phyloP scores from a whole-genome alignment of 768 basidiomycete species.

The Xerocomus spinulosus region DNA sequence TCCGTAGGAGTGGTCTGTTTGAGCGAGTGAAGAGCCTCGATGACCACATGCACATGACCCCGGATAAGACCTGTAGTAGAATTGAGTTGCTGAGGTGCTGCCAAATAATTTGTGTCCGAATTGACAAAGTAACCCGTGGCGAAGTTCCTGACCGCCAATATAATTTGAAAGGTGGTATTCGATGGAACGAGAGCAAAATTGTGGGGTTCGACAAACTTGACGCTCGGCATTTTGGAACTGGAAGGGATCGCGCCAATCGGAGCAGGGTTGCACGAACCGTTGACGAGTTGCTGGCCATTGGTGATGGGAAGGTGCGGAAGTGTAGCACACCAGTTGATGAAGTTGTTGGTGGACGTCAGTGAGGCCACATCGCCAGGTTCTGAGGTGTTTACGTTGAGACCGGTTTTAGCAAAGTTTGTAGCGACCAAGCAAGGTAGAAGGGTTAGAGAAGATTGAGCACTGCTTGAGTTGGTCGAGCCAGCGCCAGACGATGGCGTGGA shows the following conservation, averaged over 20 bases:
- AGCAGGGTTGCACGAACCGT: constrained; percentile 56
- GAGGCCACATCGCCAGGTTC: constrained; percentile 50
- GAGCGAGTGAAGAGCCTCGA: constrained; percentile 48
- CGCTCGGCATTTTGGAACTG: constrained; percentile 45
- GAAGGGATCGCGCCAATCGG: constrained; percentile 58
- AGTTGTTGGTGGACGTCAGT: constrained; percentile 65
- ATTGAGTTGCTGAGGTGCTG: constrained; percentile 52
- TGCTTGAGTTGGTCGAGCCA: constrained; percentile 16
- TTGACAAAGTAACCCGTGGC: constrained; percentile 58
- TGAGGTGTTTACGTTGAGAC: constrained; percentile 31
- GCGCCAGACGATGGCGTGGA: constrained; percentile 5
- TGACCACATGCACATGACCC: constrained; percentile 62
- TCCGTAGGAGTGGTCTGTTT: constrained; percentile 46
- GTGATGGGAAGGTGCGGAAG: constrained; percentile 49
- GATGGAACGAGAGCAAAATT: constrained; percentile 42
- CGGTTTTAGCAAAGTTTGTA: constrained; percentile 50
- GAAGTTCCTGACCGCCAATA: constrained; percentile 42
- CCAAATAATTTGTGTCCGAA: constrained; percentile 46
- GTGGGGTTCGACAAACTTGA: constrained; percentile 47
- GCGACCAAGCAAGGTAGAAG: constrained; percentile 50
- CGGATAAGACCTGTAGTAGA: constrained; percentile 43
- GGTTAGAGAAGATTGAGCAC: constrained; percentile 28
- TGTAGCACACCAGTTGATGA: constrained; percentile 62
- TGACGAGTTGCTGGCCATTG: constrained; percentile 50
- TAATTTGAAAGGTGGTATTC: constrained; percentile 49